Evolutionary conservation across 2,329 filamentous ascomycete genomes (phyloP).

Genomic region (Colletotrichum somersetense): DNA sequence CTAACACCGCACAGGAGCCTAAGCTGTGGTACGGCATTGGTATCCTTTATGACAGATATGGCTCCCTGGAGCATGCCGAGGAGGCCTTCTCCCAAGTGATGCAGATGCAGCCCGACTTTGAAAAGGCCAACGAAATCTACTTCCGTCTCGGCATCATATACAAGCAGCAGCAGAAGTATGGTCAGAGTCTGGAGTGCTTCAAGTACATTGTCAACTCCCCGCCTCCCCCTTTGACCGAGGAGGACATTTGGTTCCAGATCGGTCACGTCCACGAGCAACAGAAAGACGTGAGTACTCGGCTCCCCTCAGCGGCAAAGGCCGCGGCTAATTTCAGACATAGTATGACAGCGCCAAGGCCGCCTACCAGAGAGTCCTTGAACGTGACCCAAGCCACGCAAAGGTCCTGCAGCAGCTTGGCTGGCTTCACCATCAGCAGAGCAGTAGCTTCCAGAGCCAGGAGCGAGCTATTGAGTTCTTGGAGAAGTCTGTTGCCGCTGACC

Average conservation of each 20-base stretch:
- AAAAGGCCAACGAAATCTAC: constrained; percentile 99
- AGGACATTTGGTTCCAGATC: constrained; percentile 99
- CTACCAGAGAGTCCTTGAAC: constrained; percentile 92
- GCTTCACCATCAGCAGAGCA: constrained; percentile 97
- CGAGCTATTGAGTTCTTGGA: constrained; percentile 97
- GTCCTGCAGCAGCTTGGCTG: constrained; percentile 97
- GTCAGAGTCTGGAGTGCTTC: constrained; percentile 96
- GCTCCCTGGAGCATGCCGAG: constrained; percentile 95
- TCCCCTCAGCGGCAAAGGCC: constrained; percentile 46
- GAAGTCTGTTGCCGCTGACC: constrained; percentile 94
- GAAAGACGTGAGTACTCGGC: constrained; percentile 82
- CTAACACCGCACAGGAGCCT: constrained; percentile 74
- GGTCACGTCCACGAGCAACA: constrained; percentile 99
- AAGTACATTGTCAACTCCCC: constrained; percentile 97
- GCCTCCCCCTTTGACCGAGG: constrained; percentile 91
- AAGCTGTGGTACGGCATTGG: constrained; percentile 99
- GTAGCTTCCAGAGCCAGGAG: constrained; percentile 90
- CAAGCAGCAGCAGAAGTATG: constrained; percentile 96
- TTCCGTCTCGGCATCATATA: constrained; percentile 99
- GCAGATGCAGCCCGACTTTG: constrained; percentile 97
- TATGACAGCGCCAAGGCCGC: constrained; percentile 94
- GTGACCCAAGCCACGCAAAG: constrained; percentile 96
- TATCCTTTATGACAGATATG: constrained; percentile 96
- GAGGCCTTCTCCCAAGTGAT: constrained; percentile 99
- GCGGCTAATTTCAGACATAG: constrained; percentile 62